Evolutionary conservation across 129 eudicot species (phyloP), one percentile per base, ranked within the genome.

Genomic region (Tagetes erecta): DNA sequence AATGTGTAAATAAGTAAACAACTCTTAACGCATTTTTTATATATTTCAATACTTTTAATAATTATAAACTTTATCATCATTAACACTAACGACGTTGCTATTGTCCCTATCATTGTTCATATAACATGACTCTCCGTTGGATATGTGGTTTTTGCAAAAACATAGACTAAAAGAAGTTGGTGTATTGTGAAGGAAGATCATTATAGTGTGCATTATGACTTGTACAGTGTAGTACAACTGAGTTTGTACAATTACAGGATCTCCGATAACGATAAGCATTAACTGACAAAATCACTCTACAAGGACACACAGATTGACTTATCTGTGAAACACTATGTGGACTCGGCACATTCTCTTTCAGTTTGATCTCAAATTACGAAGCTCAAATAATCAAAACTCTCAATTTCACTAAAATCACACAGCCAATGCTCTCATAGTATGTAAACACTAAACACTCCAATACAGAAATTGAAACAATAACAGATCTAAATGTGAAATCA

Each of bases 191-290:
- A 60, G 11, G 46, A 45, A 44, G 5, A 50, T 56, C 42, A n/a
- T 41, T 40, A 30, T 31, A 47, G 20, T 8, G 66, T 71, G 82
- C 82, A 71, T 71, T 63, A 78, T 40, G 57, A 78, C 58, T 78
- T 78, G 72, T 78, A 78, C 77, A 70, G 2, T 71, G 31, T 4
- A 52, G 72, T 78, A 62, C 77, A 71, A 71, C 77, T 51, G 40
- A 71, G 1, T 30, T 0, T 52, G 73, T 71, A 63, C 51, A 37
- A 37, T 74, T 14, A 74, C 71, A 37, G 13, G 13, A 63, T 74
- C 27, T 47, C 50, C 76, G 40, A 62, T 20, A 74, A 59, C 58
- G 64, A 57, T 41, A 4, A 14, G 41, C 30, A 76, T 67, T 76
- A 59, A 51, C 74, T 20, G 62, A 74, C 49, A 64, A 63, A 67